Evolutionary conservation across 805 yeast species (phyloP), one percentile per base, ranked within the genome.

Genomic region (Starmera caribaea): DNA sequence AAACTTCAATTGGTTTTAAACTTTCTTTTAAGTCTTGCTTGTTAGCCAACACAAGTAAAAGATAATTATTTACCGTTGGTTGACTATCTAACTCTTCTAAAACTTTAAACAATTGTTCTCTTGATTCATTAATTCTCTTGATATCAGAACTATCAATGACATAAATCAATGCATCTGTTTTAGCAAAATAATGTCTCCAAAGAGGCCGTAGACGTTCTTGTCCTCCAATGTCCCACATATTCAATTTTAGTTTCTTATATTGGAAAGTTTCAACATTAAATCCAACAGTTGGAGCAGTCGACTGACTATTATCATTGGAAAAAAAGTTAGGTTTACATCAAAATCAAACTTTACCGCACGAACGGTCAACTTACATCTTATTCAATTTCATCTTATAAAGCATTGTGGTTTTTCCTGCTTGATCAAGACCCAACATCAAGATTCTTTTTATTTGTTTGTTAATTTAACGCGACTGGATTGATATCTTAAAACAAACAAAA

Each of bases 191-290:
- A 58, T 89, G 96, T 61, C 96, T 78, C 97, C 97, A 89, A 42
- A 89, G 69, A 0, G 94, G 95, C 56, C 96, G 76, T 50, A 88
- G 75, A 60, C 94, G 71, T 54, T 84, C 94, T 66, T 87, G 97
- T 58, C 96, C 97, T 64, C 97, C 97, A 45, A 92, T 92, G 61
- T 85, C 95, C 95, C 95, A 85, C 57, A 85, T 88, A 44, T 87
- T 86, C 65, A 85, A 83, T 41, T 83, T 79, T 42, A 84, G 80
- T 59, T 83, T 83, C 58, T 80, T 81, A 61, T 81, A 84, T 42
- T 82, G 77, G 45, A 85, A 85, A 4, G 90, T 81, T 61, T 85
- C 95, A 37, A 85, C 92, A 62, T 89, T 89, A 66, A 89, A 89
- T 2, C 96, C 96, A 16, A 87, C 95, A 0, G 96, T 89, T 16